phyloP scores from a whole-genome alignment of 2,329 filamentous ascomycete genomes.

The Fusarium agapanthi region DNA sequence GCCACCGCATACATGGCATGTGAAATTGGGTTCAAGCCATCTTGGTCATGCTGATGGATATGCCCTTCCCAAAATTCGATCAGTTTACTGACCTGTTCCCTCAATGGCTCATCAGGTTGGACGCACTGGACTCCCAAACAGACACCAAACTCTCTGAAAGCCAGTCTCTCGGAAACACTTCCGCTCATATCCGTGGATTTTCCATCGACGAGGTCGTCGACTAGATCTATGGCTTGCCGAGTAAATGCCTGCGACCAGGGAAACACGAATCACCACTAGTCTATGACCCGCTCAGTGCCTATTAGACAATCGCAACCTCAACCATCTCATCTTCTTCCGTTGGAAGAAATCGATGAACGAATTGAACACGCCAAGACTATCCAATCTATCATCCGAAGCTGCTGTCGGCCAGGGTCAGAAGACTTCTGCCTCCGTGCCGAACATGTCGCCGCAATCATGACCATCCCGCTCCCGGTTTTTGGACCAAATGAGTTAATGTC shows the following conservation, averaged over 20 bases:
- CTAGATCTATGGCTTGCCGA: slow-evolving; percentile 41
- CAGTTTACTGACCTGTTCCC: slow-evolving; percentile 39
- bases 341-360: neutral
- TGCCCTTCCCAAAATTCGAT: slow-evolving; percentile 48
- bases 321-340: neutral
- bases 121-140: slow-evolving; percentile 57
- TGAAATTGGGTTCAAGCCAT: slow-evolving; percentile 62
- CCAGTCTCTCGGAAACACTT: slow-evolving; percentile 48
- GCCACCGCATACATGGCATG: slow-evolving; percentile 66
- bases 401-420: neutral
- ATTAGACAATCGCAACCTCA: neutral
- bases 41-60: slow-evolving; percentile 45
- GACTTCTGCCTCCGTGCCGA: neutral
- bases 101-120: slow-evolving; percentile 46
- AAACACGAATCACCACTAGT: neutral
- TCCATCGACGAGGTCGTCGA: slow-evolving; percentile 34
- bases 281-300: neutral
- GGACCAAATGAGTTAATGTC: neutral
- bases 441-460: neutral
- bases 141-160: slow-evolving; percentile 65
- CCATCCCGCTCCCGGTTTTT: neutral
- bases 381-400: neutral
- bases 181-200: slow-evolving; percentile 36
- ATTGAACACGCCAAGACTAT: neutral
- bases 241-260: slow-evolving; percentile 51